These are phyloP conservation scores for Sabuloglossum arenarium DNA, from an alignment of 495 filamentous ascomycete species.

Conservation along the genomic window DNA sequence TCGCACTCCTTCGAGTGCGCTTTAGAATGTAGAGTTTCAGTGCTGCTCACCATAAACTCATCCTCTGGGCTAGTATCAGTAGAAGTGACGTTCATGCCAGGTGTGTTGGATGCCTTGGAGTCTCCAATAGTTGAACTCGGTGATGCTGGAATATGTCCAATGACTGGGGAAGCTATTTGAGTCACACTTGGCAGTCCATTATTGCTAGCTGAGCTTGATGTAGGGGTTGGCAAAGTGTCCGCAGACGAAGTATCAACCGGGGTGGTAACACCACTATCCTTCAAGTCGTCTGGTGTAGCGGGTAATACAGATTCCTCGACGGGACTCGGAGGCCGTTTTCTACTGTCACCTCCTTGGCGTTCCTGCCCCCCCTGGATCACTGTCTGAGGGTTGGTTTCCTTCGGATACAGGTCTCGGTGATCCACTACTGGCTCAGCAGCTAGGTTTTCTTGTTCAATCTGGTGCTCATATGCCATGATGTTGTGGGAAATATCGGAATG, in stretches of 20 bases:
- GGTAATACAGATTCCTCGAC: not conserved
- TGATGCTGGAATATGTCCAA: slow-evolving; percentile 2
- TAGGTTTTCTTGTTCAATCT: not conserved
- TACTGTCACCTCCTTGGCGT: not conserved
- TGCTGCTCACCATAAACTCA: not conserved
- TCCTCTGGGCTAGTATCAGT: slow-evolving; percentile 4
- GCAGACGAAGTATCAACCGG: not conserved
- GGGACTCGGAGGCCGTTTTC: not conserved
- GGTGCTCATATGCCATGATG: not conserved
- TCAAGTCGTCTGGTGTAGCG: not conserved
- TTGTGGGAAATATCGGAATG: not conserved
- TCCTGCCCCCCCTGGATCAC: not conserved
- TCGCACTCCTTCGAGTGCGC: not conserved
- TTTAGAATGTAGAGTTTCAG: not conserved
- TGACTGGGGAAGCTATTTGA: not conserved
- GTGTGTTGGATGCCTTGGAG: slow-evolving; percentile 19
- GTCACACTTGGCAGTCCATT: not conserved
- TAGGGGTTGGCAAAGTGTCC: not conserved
- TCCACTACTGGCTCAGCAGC: not conserved
- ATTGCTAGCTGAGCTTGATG: not conserved
- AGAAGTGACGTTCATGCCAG: slow-evolving; percentile 4
- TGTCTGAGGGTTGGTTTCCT: not conserved
- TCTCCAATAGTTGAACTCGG: slow-evolving; percentile 22
- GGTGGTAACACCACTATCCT: not conserved
- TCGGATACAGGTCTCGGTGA: not conserved